Base-by-base conservation (phyloP, 163 green algal species). In the Smithsoniella earleae region DNA sequence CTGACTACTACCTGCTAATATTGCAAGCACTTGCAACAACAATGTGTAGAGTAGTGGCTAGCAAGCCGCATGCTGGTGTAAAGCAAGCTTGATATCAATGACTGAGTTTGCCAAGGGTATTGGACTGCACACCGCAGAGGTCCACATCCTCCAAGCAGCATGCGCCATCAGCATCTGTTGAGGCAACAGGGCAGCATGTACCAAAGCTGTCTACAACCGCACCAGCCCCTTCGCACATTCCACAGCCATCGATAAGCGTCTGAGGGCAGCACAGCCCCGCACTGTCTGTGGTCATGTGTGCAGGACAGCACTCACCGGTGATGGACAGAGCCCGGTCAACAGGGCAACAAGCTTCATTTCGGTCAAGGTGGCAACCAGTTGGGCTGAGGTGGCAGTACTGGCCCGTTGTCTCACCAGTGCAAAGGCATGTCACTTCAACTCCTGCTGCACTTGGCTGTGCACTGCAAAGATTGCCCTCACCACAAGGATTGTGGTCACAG, bases 111-210 rank as follows among this genome's bases (percentile, higher is more conserved):
- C n/a, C n/a, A n/a, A n/a, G n/a, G n/a, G n/a, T n/a, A n/a, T n/a
- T n/a, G n/a, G n/a, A n/a, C n/a, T n/a, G 34, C 58, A 34, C 58
- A 69, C 58, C 58, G 25, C 58, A 69, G 3, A 69, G 6, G 16
- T 69, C 58, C 28, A 69, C 27, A 22, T 49, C 10, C 16, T 34
- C 58, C 3, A 69, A 1, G 58, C 58, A 69, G 58, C 58, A 69
- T 5, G 58, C 58, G 3, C 58, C 58, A 13, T 69, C 25, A 13
- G 58, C 58, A 38, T 69, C 58, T 16, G 34, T 36, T 30, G 58
- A 45, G 18, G 58, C 25, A 3, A 69, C 58, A 6, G 58, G 58
- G 58, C 58, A 69, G 58, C 58, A 69, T 33, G 58, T 69, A 20
- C 58, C 58, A 34, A n/a, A 13, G 10, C 30, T 28, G 58, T 69